phyloP scores from a whole-genome alignment of 139 green algal genomes.

The Tetradesmus obliquus region DNA sequence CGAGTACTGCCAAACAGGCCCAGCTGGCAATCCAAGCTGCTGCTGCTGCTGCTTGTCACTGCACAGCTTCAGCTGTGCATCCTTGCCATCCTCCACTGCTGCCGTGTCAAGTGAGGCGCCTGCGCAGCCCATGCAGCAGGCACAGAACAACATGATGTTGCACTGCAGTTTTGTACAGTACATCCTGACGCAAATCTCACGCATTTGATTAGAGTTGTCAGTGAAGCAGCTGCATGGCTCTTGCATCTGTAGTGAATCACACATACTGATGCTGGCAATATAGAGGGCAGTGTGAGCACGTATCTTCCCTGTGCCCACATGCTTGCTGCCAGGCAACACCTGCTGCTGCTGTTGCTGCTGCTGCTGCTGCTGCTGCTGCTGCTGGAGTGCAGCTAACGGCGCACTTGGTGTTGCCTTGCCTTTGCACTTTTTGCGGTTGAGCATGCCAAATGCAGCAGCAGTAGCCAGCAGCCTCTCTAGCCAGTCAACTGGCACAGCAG shows the following conservation, averaged over 20 bases:
- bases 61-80: background rate
- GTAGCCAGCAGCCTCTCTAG: constrained; percentile 6
- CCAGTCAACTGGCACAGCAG: background rate
- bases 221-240: too few relatives aligned
- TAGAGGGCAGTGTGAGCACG: background rate
- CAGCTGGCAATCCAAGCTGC: background rate
- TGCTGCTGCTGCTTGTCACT: background rate
- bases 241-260: too few relatives aligned
- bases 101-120: background rate
- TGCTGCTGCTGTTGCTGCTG: background rate
- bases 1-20: background rate
- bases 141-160: too few relatives aligned
- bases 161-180: too few relatives aligned
- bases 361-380: background rate
- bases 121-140: too few relatives aligned
- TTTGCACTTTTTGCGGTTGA: constrained; percentile 9
- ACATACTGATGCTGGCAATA: too few relatives aligned
- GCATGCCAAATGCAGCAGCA: constrained; percentile 22
- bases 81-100: background rate
- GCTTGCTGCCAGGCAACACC: background rate
- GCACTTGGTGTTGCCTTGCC: background rate
- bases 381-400: background rate
- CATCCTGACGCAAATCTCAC: too few relatives aligned
- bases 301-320: background rate
- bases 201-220: too few relatives aligned